phyloP scores from a whole-genome alignment of 2,329 filamentous ascomycete genomes.

The Teratosphaeria gauchensis region DNA sequence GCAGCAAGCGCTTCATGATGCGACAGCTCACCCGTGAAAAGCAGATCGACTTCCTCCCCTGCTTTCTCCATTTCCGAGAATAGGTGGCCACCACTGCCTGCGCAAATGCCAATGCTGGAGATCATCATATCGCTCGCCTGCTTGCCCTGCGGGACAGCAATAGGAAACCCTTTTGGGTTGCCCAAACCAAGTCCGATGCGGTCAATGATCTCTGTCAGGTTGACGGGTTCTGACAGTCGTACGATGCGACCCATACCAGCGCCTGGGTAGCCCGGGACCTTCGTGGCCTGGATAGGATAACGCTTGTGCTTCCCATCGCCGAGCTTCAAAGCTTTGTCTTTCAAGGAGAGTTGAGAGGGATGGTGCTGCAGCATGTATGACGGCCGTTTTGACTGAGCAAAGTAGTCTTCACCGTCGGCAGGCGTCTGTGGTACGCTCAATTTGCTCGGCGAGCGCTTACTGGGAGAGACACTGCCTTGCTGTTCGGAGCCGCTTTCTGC shows the following conservation, averaged over 20 bases:
- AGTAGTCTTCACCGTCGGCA: conserved; percentile 13
- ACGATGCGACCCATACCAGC: conserved; percentile 55
- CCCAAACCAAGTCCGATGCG: conserved; percentile 55
- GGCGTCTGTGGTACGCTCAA: conserved; percentile 1
- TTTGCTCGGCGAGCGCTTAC: conserved; percentile 2
- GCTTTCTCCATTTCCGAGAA: conserved; percentile 48
- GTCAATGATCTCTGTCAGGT: conserved; percentile 49
- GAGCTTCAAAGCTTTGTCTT: conserved; percentile 27
- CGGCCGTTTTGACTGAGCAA: conserved; percentile 31
- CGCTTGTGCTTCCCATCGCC: conserved; percentile 41
- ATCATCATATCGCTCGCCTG: conserved; percentile 48
- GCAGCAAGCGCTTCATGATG: conserved; percentile 87
- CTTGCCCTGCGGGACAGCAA: conserved; percentile 53
- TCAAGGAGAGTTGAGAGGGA: conserved; percentile 34
- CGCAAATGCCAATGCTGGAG: conserved; percentile 70
- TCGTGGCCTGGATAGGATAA: conserved; percentile 43
- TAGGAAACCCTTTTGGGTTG: conserved; percentile 54
- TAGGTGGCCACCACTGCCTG: conserved; percentile 74
- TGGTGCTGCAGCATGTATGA: conserved; percentile 38
- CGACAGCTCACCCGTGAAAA: conserved; percentile 86
- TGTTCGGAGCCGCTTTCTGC: conserved; percentile 1
- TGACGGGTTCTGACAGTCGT: conserved; percentile 43
- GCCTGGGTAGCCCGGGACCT: conserved; percentile 31
- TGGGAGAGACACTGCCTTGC: not conserved
- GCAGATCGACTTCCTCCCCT: conserved; percentile 55